Conservation (phyloP, 2,329 filamentous ascomycete species). For the Ciborinia camelliae region DNA sequence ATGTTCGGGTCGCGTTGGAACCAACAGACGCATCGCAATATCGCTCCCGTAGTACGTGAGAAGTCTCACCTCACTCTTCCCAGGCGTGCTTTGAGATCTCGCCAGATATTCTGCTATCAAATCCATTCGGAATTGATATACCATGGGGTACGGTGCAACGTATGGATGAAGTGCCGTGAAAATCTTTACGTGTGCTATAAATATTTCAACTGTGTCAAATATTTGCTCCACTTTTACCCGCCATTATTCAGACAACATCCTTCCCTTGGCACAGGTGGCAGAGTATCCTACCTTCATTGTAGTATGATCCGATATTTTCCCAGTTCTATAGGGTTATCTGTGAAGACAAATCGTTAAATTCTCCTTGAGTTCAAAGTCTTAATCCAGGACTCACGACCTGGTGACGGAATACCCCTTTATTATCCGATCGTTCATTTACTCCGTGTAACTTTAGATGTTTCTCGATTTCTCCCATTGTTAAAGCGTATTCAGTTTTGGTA, state of each 20-base stretch:
- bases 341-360: background rate
- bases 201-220: background rate
- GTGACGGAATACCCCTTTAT: background rate
- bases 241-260: background rate
- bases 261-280: background rate
- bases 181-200: background rate
- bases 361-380: background rate
- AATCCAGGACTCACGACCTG: background rate
- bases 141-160: background rate
- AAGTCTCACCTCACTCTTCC: background rate
- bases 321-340: accelerated
- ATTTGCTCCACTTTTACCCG: background rate
- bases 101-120: background rate
- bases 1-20: background rate
- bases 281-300: background rate
- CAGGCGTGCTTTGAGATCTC: background rate
- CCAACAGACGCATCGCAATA: background rate
- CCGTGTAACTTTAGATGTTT: no score
- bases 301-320: background rate
- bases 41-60: background rate
- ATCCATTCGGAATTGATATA: no score
- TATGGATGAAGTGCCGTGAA: background rate
- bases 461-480: background rate
- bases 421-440: background rate
- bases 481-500: accelerated